Evolutionary conservation across 1,139 yeast genomes (phyloP), one percentile per base, ranked within the genome.

Genomic region (Pichia sorboxylosa): DNA sequence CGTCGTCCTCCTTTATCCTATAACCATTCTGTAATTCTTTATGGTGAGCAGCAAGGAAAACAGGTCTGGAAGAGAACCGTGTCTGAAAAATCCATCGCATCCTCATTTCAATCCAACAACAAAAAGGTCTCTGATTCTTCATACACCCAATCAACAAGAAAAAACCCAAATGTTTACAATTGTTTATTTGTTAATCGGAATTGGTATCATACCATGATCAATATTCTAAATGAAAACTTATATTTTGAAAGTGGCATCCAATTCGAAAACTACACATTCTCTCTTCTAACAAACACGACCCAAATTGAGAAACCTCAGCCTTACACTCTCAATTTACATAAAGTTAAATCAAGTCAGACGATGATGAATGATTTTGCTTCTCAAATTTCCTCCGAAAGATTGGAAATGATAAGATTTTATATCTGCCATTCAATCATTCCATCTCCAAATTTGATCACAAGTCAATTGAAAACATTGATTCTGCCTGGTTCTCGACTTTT

Each of bases 371-470:
- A 42, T 10, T 45, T 69, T 10, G 54, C 64, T 5, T 20, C 15
- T 3, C 26, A 46, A 1, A 50, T 76, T 13, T 55, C 60, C 26
- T 70, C 71, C 26, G 61, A 65, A 5, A 59, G 64, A 24, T 53
- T 85, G 30, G 61, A 64, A 39, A 70, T 80, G 76, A 60, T 87
- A 26, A 94, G 85, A 52, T 63, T 85, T 43, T 84, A 80, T 55
- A 79, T 87, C 52, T 85, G 95, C 51, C 92, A 94, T 4, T 64
- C 64, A 34, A 52, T 82, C 23, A 48, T 66, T 4, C 94, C 94
- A 21, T 64, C 70, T 0, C 44, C 57, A 5, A 31, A 44, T 39
- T 26, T 59, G 50, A 66, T 64, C 47, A 61, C 61, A 24, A 48
- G 51, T 11, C 44, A 52, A n/a, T 55, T 85, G 36, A 65, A 67